Conservation (phyloP, 1,284 basidiomycete genomes). For the Malassezia vespertilionis region DNA sequence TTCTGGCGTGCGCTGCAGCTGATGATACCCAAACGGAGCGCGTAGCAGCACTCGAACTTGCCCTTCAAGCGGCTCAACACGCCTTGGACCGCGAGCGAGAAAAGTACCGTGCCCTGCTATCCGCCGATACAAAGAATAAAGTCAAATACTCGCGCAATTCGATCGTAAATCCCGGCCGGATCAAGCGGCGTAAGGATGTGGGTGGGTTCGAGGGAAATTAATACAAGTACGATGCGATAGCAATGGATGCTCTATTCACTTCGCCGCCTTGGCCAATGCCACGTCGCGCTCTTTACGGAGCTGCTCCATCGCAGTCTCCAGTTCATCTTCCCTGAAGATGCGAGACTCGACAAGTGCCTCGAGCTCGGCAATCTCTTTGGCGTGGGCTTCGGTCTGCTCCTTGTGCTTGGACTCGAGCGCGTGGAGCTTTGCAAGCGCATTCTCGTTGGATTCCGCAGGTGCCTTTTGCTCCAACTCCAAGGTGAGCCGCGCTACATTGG, state of each 20-base stretch:
- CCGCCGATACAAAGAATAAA: slow-evolving; percentile 1
- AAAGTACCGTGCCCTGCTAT: slow-evolving; percentile 15
- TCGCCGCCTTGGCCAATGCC: not conserved
- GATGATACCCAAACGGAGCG: not conserved
- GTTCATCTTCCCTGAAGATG: slow-evolving; percentile 35
- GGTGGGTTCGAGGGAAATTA: slow-evolving; percentile 11
- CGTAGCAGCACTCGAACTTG: not conserved
- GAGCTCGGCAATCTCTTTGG: slow-evolving; percentile 35
- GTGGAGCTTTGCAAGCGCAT: slow-evolving; percentile 30
- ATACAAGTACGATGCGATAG: no score
- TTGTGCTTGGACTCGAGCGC: slow-evolving; percentile 37
- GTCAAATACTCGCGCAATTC: slow-evolving; percentile 5
- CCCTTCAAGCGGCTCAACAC: not conserved
- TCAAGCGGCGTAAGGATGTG: slow-evolving; percentile 11
- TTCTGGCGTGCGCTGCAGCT: not conserved
- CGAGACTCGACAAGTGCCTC: slow-evolving; percentile 37
- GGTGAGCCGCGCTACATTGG: slow-evolving; percentile 54
- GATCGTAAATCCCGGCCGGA: slow-evolving; percentile 4
- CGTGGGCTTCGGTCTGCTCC: slow-evolving; percentile 26
- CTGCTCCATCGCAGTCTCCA: slow-evolving; percentile 28
- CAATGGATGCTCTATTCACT: not conserved
- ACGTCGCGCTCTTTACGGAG: slow-evolving; percentile 12
- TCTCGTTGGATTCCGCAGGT: slow-evolving; percentile 49
- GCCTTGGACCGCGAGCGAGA: slow-evolving; percentile 8
- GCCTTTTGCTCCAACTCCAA: slow-evolving; percentile 47